Conservation (phyloP, 2,329 filamentous ascomycete genomes). For the Oidium heveae region DNA sequence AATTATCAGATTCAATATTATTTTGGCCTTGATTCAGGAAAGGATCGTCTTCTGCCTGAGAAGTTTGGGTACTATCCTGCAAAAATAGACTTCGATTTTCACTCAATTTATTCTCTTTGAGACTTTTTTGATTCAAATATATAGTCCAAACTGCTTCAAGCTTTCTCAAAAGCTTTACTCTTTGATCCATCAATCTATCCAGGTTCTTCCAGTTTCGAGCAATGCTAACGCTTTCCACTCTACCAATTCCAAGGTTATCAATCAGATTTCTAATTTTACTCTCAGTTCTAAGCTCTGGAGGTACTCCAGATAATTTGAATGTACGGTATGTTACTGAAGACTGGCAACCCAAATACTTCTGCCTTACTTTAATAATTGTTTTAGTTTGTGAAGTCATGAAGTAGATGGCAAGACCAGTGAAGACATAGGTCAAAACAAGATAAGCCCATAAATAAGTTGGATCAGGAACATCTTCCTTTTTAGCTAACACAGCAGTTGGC, state of each 20-base stretch:
- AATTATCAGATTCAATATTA: constrained; percentile 17
- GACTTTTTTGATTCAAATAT: constrained; percentile 33
- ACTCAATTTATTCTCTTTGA: constrained; percentile 18
- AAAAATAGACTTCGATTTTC: constrained; percentile 11
- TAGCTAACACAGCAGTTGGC: constrained; percentile 1
- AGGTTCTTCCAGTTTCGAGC: constrained; percentile 71
- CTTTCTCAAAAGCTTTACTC: constrained; percentile 38
- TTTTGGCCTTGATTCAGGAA: constrained; percentile 25
- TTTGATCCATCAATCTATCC: constrained; percentile 45
- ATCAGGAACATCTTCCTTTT: constrained; percentile 4
- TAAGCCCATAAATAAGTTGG: constrained; percentile 65
- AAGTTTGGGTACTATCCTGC: constrained; percentile 16
- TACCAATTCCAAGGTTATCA: constrained; percentile 68
- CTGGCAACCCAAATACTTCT: constrained; percentile 79
- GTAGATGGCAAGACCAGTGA: constrained; percentile 59
- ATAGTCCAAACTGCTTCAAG: constrained; percentile 69
- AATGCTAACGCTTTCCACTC: constrained; percentile 65
- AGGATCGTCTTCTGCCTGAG: constrained; percentile 29
- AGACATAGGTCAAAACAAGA: constrained; percentile 82
- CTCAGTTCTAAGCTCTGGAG: constrained; percentile 52
- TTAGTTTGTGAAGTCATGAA: constrained; percentile 63
- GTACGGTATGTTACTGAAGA: constrained; percentile 92
- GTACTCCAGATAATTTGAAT: constrained; percentile 75
- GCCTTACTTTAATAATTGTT: constrained; percentile 60
- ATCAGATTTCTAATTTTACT: constrained; percentile 65